These are phyloP conservation scores for Apiotrichum gracile DNA, from an alignment of 1,284 basidiomycete genomes.

Conservation along the genomic window DNA sequence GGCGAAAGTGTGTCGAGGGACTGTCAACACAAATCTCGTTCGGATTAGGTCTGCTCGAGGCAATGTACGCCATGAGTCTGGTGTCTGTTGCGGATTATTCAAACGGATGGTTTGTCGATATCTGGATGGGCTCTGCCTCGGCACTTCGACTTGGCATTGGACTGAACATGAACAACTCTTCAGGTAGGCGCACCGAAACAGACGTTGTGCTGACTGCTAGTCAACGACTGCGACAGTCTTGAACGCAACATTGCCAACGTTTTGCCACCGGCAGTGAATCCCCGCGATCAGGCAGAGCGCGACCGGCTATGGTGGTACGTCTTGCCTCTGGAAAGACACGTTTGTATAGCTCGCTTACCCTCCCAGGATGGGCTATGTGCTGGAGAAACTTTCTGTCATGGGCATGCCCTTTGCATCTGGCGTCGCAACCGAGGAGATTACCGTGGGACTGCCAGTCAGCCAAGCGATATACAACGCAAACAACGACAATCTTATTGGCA, in stretches of 20 bases:
- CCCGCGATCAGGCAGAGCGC: slow-evolving; percentile 33
- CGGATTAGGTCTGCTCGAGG: neutral
- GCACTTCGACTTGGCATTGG: slow-evolving; percentile 30
- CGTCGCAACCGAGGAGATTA: slow-evolving; percentile 33
- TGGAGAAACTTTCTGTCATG: slow-evolving; percentile 15
- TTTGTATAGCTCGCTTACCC: neutral
- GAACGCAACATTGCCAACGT: slow-evolving; percentile 10
- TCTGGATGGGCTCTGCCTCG: slow-evolving; percentile 35
- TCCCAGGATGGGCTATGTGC: slow-evolving; percentile 27
- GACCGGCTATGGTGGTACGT: slow-evolving; percentile 40
- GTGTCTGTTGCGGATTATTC: slow-evolving; percentile 29
- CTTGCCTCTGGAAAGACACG: neutral
- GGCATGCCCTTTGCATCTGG: slow-evolving; percentile 5
- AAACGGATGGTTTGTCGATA: slow-evolving; percentile 36
- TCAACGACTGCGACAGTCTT: slow-evolving; percentile 3
- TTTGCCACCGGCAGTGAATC: slow-evolving; percentile 12
- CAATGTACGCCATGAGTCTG: slow-evolving; percentile 21
- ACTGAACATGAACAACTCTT: slow-evolving; percentile 28
- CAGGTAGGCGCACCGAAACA: slow-evolving; percentile 19
- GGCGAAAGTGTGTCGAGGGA: slow-evolving; percentile 30
- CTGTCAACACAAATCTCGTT: slow-evolving; percentile 2
- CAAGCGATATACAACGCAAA: slow-evolving; percentile 26
- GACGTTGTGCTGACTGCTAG: no score
- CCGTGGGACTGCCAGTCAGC: slow-evolving; percentile 35
- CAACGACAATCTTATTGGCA: slow-evolving; percentile 19